Percentiles rank a stretch among this genome's conserved stretches.
Conservation (phyloP, 108 stramenopile genomes). For the Aurantiochytrium sp. region DNA sequence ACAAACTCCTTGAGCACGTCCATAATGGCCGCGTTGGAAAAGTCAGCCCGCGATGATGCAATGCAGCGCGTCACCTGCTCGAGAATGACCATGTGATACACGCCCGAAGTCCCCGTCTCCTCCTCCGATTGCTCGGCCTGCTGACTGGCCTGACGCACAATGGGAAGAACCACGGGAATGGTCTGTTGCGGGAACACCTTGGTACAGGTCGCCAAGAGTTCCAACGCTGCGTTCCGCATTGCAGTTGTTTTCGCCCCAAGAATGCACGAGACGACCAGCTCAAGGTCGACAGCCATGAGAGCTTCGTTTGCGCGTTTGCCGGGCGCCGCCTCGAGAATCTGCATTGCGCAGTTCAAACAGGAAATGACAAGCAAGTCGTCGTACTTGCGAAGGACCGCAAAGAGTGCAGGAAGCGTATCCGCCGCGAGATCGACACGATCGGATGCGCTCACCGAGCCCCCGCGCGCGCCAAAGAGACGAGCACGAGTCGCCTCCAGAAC, state of each 20-base stretch:
- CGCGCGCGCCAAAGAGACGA: not conserved
- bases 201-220: not conserved
- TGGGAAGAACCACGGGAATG: not conserved
- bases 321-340: not conserved
- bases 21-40: not conserved
- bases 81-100: not conserved
- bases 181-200: not conserved
- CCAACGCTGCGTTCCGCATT: not conserved
- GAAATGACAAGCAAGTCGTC: not conserved
- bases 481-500: not conserved
- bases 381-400: not conserved
- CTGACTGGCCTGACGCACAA: not conserved
- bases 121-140: not conserved
- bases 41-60: not conserved
- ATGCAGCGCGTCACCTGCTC: constrained; percentile 14
- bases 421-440: not conserved
- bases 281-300: not conserved
- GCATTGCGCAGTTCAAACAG: not conserved
- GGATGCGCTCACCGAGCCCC: not conserved
- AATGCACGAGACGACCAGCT: not conserved
- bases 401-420: not conserved
- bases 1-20: not conserved
- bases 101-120: not conserved
- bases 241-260: not conserved
- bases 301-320: not conserved